Evolutionary conservation across 257 asterid species (phyloP), one percentile per base, ranked within the genome.

Genomic region (Galeopsis tetrahit): DNA sequence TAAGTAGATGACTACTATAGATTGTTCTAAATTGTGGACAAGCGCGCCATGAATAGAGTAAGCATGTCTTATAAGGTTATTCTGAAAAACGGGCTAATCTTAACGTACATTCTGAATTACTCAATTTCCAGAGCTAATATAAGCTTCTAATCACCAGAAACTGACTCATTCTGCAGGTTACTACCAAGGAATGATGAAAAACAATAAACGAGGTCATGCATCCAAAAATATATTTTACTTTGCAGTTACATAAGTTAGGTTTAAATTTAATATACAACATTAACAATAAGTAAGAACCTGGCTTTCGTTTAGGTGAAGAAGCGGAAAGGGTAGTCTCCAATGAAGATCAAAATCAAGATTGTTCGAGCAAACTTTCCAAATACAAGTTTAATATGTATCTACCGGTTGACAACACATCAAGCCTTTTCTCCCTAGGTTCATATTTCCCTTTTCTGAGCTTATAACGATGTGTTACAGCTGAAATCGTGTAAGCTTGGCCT

Each of bases 381-480:
- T 89, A 90, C 90, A 93, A 79, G 77, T 93, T 89, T 71, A 93
- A 66, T 35, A 93, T 87, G 86, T 94, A 89, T 81, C 98, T 88
- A 72, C 96, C 96, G 3, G 95, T 85, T 8, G 98, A 91, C 70
- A 87, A 75, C 55, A 94, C 97, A 80, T 94, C 98, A 34, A 94
- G 96, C 73, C 94, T 82, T 77, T 86, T 91, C 86, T 94, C 98
- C 4, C 90, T 86, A 43, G 96, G 96, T 67, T 93, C 97, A 52
- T 91, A 93, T 75, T 91, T 94, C 63, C 98, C 98, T 85, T 84
- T 94, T 15, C 98, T 83, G 67, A 94, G 96, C 86, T 93, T 93
- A 81, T 91, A 94, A 52, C 96, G 91, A 77, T 91, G 93, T 56
- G 97, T 91, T 72, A 93, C 97, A 42, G 96, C 80, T 49, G 98